Evolutionary conservation across 2,329 filamentous ascomycete genomes (phyloP).

Genomic region (Sclerotinia subarctica): DNA sequence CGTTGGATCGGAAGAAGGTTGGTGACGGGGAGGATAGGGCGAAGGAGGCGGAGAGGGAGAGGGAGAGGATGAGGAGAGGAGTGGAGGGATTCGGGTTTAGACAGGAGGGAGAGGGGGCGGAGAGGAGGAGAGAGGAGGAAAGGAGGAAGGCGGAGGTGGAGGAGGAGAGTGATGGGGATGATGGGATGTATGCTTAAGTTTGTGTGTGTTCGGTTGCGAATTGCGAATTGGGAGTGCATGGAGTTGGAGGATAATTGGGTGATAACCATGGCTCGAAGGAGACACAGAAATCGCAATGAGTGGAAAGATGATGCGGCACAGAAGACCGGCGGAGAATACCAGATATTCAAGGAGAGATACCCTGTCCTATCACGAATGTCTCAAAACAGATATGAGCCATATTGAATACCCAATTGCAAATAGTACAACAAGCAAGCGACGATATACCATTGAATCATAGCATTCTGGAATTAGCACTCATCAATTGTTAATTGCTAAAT

Average conservation of each 20-base stretch:
- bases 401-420: not conserved
- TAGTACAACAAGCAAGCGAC: not conserved
- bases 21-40: slow-evolving; percentile 28
- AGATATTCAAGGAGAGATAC: not conserved
- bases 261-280: not conserved
- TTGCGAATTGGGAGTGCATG: too few relatives aligned
- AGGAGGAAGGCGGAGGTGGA: slow-evolving; percentile 39
- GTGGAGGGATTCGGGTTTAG: slow-evolving; percentile 22
- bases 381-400: not conserved
- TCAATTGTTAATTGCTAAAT: not conserved
- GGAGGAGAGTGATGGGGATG: slow-evolving; percentile 49
- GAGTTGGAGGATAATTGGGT: too few relatives aligned
- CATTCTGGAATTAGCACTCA: not conserved
- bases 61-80: slow-evolving; percentile 50
- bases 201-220: not conserved
- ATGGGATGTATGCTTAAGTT: slow-evolving; percentile 46
- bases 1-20: slow-evolving; percentile 60
- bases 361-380: not conserved
- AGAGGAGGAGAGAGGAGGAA: not conserved
- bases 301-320: not conserved
- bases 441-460: not conserved
- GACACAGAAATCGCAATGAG: not conserved
- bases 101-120: slow-evolving; percentile 38
- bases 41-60: slow-evolving; percentile 40
- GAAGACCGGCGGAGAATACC: not conserved